Percentiles rank a stretch among this genome's conserved stretches.
These are phyloP conservation scores for Claviceps paspali DNA, from an alignment of 2,329 filamentous ascomycete species.

Conservation along the genomic window DNA sequence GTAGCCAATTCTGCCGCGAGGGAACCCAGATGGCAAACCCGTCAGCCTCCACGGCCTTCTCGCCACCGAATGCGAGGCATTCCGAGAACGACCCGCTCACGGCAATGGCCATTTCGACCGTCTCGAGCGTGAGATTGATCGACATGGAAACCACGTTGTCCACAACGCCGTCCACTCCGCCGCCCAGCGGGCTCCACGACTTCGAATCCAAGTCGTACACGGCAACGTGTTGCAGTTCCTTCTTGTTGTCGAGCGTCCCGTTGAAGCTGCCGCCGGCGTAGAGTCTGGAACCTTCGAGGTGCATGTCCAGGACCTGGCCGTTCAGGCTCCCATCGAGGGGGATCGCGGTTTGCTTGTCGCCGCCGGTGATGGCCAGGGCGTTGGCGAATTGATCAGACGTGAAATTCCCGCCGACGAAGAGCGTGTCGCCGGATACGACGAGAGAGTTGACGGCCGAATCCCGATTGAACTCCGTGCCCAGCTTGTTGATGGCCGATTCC, in stretches of 20 bases:
- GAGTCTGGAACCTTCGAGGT: conserved; percentile 47
- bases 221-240: conserved; percentile 62
- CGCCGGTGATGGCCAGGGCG: conserved; percentile 52
- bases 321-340: conserved; percentile 62
- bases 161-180: conserved; percentile 72
- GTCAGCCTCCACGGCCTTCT: conserved; percentile 42
- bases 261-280: conserved; percentile 82
- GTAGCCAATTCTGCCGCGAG: conserved; percentile 72
- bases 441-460: conserved; percentile 58
- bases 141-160: conserved; percentile 57
- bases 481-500: conserved; percentile 59
- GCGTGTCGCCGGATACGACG: conserved; percentile 44
- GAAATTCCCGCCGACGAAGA: conserved; percentile 78
- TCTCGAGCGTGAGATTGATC: conserved; percentile 58
- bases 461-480: conserved; percentile 53
- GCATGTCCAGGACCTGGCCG: conserved; percentile 57
- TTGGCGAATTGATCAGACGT: conserved; percentile 53
- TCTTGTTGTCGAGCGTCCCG: conserved; percentile 45
- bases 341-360: conserved; percentile 43
- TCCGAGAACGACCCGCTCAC: conserved; percentile 68
- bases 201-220: conserved; percentile 55
- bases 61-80: conserved; percentile 52
- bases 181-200: conserved; percentile 65
- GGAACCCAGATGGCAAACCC: conserved; percentile 91
- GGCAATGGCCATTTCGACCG: conserved; percentile 58